Conservation (phyloP, 306 rosid genomes). For the Sicyos edulis region DNA sequence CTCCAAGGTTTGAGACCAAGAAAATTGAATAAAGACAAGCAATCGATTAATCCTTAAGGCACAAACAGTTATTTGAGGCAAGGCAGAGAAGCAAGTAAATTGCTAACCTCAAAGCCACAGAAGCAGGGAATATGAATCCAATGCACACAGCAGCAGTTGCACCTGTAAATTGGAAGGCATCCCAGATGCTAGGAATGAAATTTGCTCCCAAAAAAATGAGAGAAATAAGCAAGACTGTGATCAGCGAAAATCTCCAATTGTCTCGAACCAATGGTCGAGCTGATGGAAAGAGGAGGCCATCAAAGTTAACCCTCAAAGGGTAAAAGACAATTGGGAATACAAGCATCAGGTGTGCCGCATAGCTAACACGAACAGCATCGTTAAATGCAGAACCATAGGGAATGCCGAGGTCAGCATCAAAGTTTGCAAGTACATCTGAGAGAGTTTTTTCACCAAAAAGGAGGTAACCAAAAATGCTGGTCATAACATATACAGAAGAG, state of each 20-base stretch:
- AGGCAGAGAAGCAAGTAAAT: constrained; percentile 9
- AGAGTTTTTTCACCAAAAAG: constrained; percentile 36
- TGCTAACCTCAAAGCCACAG: constrained; percentile 29
- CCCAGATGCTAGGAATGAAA: constrained; percentile 46
- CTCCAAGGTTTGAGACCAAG: background rate
- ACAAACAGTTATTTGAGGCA: background rate
- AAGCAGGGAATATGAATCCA: constrained; percentile 48
- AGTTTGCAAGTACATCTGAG: constrained; percentile 37
- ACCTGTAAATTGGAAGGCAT: constrained; percentile 45
- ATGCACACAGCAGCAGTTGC: constrained; percentile 39
- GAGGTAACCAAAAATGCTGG: constrained; percentile 38
- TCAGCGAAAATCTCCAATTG: constrained; percentile 31
- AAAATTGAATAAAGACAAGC: background rate
- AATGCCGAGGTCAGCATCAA: constrained; percentile 33
- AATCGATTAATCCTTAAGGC: background rate
- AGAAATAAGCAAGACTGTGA: constrained; percentile 19
- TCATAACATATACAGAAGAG: constrained; percentile 31
- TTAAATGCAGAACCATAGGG: constrained; percentile 30
- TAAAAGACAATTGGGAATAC: constrained; percentile 33
- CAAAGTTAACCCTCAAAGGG: constrained; percentile 38
- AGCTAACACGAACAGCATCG: constrained; percentile 30
- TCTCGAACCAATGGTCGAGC: constrained; percentile 28
- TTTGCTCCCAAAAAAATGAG: constrained; percentile 38
- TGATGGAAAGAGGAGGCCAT: constrained; percentile 36
- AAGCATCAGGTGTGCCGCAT: constrained; percentile 31